A percentile compares a stretch with the other conserved stretches of the same genome.
Evolutionary conservation across 345 rosid species (phyloP).

Genomic region (Populus nigra): DNA sequence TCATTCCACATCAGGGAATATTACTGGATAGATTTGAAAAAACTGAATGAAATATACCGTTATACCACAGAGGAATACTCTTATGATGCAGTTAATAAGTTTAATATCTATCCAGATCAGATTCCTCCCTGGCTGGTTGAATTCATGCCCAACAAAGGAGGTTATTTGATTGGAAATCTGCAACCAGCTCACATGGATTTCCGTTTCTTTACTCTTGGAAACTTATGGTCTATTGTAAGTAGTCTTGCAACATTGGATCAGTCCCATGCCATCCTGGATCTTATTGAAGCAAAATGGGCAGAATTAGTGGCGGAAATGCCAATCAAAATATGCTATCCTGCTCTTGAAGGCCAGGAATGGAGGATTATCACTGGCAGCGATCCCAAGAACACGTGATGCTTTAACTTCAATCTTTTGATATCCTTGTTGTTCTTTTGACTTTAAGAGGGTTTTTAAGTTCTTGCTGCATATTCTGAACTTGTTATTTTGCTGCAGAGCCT

Average conservation of each 20-base stretch:
- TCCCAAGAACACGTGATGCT: constrained; percentile 82
- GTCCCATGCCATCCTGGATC: constrained; percentile 88
- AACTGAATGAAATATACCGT: constrained; percentile 75
- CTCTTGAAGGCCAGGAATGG: constrained; percentile 89
- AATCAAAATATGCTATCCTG: constrained; percentile 75
- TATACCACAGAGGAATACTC: constrained; percentile 89
- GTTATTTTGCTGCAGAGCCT: constrained; percentile 57
- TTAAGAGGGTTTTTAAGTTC: constrained; percentile 5
- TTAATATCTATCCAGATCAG: constrained; percentile 92
- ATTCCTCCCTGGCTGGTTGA: constrained; percentile 85
- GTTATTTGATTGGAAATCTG: constrained; percentile 80
- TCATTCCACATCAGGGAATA: constrained; percentile 89
- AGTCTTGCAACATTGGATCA: constrained; percentile 68
- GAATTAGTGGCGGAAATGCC: constrained; percentile 89
- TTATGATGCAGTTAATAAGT: constrained; percentile 84
- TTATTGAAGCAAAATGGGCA: constrained; percentile 76
- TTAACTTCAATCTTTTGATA: constrained; percentile 9
- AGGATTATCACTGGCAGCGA: constrained; percentile 81
- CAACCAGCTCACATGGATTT: constrained; percentile 98
- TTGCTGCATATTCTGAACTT: constrained; percentile 10
- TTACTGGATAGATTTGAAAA: constrained; percentile 80
- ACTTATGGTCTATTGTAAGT: constrained; percentile 75
- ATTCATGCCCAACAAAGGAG: constrained; percentile 77
- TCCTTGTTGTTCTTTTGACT: background rate
- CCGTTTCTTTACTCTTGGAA: constrained; percentile 88